Conservation (phyloP, 345 rosid species). For the Lagerstroemia speciosa region DNA sequence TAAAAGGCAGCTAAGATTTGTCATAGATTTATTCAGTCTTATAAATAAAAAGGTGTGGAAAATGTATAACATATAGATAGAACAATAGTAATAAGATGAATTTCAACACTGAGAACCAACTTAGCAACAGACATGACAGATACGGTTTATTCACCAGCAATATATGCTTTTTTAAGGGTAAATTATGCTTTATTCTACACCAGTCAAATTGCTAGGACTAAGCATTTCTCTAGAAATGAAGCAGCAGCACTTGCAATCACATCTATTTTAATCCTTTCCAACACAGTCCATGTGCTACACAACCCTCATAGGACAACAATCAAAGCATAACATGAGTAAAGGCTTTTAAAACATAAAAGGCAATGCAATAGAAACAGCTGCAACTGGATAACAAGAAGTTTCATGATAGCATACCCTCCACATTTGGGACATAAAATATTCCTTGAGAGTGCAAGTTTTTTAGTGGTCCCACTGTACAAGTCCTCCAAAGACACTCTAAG, state of each 20-base stretch:
- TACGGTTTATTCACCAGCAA: neutral
- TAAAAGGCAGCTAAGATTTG: neutral
- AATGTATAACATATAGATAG: neutral
- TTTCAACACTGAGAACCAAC: neutral
- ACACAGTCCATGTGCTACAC: neutral
- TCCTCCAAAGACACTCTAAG: constrained; percentile 54
- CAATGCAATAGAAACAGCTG: neutral
- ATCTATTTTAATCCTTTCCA: neutral
- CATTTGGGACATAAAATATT: constrained; percentile 45
- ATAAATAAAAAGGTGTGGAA: neutral
- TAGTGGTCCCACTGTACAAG: constrained; percentile 46
- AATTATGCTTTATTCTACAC: neutral
- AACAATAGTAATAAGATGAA: neutral
- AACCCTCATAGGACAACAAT: neutral
- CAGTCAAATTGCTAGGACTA: neutral
- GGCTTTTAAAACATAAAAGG: neutral
- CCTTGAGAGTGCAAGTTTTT: constrained; percentile 53
- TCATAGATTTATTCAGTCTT: neutral
- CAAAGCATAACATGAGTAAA: neutral
- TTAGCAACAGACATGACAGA: neutral
- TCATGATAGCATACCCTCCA: constrained; percentile 32
- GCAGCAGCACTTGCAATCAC: neutral
- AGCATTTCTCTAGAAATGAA: neutral
- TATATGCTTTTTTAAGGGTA: no score
- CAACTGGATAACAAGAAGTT: neutral